These are phyloP conservation scores for Penicillium sp. DNA, from an alignment of 2,329 filamentous ascomycete genomes.

Conservation along the genomic window DNA sequence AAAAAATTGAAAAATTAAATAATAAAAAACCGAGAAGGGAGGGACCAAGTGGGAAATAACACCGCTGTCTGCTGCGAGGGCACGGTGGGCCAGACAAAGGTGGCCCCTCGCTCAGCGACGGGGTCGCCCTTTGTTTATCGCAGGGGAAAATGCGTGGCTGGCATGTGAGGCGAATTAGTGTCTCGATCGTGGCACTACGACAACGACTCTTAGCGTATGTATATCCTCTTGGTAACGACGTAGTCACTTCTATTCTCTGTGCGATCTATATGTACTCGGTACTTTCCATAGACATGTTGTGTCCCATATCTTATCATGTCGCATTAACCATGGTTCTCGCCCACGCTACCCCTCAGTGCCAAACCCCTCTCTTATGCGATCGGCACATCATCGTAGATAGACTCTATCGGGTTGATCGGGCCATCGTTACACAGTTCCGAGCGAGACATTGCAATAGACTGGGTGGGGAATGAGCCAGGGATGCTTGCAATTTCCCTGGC, in stretches of 20 bases:
- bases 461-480: conserved; percentile 23
- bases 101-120: conserved; percentile 15
- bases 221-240: neutral
- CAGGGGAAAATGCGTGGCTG: conserved; percentile 19
- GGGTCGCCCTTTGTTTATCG: conserved; percentile 14
- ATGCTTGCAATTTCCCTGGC: conserved; percentile 2
- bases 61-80: conserved; percentile 11
- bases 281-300: neutral
- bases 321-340: conserved; percentile 21
- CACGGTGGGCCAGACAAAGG: conserved; percentile 8
- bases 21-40: neutral
- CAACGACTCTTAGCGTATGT: neutral
- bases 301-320: neutral
- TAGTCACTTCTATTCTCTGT: neutral
- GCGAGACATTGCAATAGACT: conserved; percentile 6
- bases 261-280: neutral
- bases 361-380: conserved; percentile 14
- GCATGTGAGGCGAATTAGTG: conserved; percentile 25
- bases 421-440: conserved; percentile 19
- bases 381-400: conserved; percentile 13
- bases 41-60: conserved; percentile 7
- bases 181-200: conserved; percentile 20
- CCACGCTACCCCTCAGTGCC: conserved; percentile 9
- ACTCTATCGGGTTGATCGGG: conserved; percentile 4
- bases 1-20: neutral